A percentile compares a stretch with the other conserved stretches of the same genome.
Conservation (phyloP, 192 early-diverging fungal species). For the Geranomyces variabilis region DNA sequence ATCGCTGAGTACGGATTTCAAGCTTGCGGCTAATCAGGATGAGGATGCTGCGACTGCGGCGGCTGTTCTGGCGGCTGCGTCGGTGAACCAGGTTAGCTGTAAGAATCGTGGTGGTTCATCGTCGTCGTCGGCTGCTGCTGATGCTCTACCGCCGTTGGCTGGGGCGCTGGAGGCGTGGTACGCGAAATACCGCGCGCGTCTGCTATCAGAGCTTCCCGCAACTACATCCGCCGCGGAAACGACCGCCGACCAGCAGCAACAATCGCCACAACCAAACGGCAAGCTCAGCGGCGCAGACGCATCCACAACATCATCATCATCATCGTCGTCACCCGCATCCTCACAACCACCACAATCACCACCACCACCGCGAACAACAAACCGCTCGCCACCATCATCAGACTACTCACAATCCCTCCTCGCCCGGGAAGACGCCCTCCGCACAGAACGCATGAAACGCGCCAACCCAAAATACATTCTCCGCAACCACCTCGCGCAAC, state of each 20-base stretch:
- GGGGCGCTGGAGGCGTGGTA: constrained; percentile 59
- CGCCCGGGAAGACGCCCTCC: constrained; percentile 29
- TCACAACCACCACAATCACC: background rate
- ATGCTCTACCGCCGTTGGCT: constrained; percentile 59
- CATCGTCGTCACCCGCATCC: background rate
- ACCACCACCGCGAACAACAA: no score
- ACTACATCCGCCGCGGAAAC: no score
- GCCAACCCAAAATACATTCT: constrained; percentile 78
- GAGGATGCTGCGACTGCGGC: background rate
- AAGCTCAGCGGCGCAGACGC: background rate
- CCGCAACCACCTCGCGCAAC: constrained; percentile 55
- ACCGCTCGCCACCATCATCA: no score
- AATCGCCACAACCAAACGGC: background rate
- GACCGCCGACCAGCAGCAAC: no score
- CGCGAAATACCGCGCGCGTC: constrained; percentile 60
- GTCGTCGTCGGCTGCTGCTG: no score
- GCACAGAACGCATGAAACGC: constrained; percentile 62
- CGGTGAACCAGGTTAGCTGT: no score
- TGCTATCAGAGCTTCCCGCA: constrained; percentile 41
- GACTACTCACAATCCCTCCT: constrained; percentile 14
- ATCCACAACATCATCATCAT: constrained; percentile 1
- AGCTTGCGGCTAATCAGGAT: background rate
- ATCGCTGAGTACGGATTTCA: constrained; percentile 45
- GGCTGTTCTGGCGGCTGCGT: background rate
- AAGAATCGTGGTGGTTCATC: no score